Conservation (phyloP, 345 rosid genomes). For the Arabidopsis suecica region DNA sequence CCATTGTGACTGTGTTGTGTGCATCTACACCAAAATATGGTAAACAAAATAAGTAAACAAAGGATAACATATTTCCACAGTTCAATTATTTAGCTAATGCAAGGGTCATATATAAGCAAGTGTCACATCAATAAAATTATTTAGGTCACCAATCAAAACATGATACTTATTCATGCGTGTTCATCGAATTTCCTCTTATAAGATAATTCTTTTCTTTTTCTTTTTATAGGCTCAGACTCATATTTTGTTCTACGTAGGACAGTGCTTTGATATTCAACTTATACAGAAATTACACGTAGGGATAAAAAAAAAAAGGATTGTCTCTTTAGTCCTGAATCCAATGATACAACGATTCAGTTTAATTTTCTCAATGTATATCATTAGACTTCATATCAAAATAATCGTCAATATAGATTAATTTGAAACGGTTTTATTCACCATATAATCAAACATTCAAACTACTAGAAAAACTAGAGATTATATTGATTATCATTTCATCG, state of each 20-base stretch:
- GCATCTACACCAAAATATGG: constrained; percentile 14
- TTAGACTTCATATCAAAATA: not conserved
- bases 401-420: not conserved
- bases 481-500: not conserved
- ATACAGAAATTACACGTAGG: not conserved
- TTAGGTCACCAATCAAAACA: constrained; percentile 41
- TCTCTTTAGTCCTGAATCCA: constrained; percentile 7
- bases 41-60: constrained; percentile 19
- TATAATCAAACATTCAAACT: not conserved
- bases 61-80: constrained; percentile 1
- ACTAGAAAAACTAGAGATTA: not conserved
- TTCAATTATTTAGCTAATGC: constrained; percentile 19
- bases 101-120: constrained; percentile 31
- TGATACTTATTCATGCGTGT: constrained; percentile 39
- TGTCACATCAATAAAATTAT: constrained; percentile 41
- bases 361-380: not conserved
- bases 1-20: constrained; percentile 28
- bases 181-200: constrained; percentile 6
- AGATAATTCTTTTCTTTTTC: not conserved
- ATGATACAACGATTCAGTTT: constrained; percentile 12
- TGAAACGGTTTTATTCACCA: not conserved
- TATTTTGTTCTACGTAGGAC: constrained; percentile 7
- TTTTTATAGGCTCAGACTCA: constrained; percentile 24
- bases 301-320: not conserved
- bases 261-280: constrained; percentile 16